These are phyloP conservation scores for Exserohilum turcica DNA, from an alignment of 2,329 filamentous ascomycete species.

Conservation along the genomic window DNA sequence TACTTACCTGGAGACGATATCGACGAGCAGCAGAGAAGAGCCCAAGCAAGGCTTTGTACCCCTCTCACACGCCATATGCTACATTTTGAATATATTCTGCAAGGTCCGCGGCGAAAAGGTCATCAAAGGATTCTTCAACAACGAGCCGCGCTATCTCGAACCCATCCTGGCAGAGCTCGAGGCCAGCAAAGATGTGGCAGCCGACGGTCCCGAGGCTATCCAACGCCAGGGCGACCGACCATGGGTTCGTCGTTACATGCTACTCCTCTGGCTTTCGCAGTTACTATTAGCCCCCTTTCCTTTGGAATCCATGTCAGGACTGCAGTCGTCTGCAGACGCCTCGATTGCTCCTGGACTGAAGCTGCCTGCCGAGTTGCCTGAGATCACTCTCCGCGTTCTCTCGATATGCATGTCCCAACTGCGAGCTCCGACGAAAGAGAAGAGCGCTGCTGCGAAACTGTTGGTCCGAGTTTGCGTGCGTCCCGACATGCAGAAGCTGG, in stretches of 20 bases:
- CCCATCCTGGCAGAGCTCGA: constrained; percentile 78
- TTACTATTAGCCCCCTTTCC: constrained; percentile 78
- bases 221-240: constrained; percentile 28
- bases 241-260: constrained; percentile 90
- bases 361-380: constrained; percentile 67
- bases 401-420: constrained; percentile 74
- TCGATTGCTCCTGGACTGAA: constrained; percentile 51
- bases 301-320: constrained; percentile 76
- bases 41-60: constrained; percentile 34
- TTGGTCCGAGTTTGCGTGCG: constrained; percentile 82
- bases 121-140: constrained; percentile 86
- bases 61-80: constrained; percentile 66
- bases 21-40: constrained; percentile 33
- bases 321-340: constrained; percentile 38
- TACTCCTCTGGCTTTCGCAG: constrained; percentile 75
- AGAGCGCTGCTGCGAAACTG: constrained; percentile 82
- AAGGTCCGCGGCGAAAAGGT: constrained; percentile 95
- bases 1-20: constrained; percentile 73
- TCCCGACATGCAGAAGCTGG: constrained; percentile 82
- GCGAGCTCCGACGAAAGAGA: constrained; percentile 78
- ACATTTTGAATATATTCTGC: constrained; percentile 85
- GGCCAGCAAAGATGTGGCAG: constrained; percentile 50
- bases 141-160: constrained; percentile 85
- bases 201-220: constrained; percentile 17
- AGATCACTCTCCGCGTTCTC: constrained; percentile 72